Conservation (phyloP, 2,329 filamentous ascomycete genomes). For the Diaporthe longicolla region DNA sequence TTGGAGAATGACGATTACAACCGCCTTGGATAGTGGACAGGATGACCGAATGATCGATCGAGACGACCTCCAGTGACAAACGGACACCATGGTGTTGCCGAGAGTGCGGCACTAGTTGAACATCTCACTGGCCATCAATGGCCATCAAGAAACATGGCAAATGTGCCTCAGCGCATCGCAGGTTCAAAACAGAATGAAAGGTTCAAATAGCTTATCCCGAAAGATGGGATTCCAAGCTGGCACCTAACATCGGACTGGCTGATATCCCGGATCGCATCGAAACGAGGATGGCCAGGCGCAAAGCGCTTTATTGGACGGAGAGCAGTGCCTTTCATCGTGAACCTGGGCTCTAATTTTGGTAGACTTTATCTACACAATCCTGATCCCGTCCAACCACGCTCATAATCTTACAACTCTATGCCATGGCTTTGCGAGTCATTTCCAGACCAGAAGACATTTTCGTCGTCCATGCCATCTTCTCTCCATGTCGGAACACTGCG, state of each 20-base stretch:
- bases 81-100: neutral
- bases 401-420: neutral
- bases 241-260: neutral
- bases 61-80: neutral
- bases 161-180: neutral
- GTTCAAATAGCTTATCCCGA: neutral
- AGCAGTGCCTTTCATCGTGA: neutral
- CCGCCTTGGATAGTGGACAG: conserved; percentile 61
- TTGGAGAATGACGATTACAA: conserved; percentile 73
- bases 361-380: conserved; percentile 18
- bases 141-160: conserved; percentile 2
- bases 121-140: conserved; percentile 1
- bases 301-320: conserved; percentile 19
- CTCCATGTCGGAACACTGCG: neutral
- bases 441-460: neutral
- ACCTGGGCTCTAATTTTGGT: neutral
- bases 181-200: neutral
- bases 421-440: neutral
- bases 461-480: too few relatives aligned
- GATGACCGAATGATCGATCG: conserved; percentile 9
- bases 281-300: conserved; percentile 2
- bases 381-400: neutral
- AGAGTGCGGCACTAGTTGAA: neutral
- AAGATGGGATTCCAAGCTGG: neutral
- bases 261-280: neutral